Base-by-base conservation (phyloP, 1,284 basidiomycete genomes). In the Moesziomyces sp. region DNA sequence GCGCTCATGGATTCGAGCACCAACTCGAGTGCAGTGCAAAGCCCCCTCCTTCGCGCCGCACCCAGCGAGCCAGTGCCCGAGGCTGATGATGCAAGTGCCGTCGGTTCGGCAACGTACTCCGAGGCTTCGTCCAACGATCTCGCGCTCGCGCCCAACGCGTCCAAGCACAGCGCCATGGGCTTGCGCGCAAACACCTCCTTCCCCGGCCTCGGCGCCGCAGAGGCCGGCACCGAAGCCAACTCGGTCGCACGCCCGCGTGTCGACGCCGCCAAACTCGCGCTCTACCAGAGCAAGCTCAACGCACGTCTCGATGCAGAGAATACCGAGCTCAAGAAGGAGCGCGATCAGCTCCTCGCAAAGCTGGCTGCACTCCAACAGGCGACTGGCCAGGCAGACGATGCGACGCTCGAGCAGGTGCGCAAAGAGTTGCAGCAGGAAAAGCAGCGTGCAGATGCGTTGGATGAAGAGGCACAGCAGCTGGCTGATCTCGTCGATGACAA, bases 221-320 rank as follows among this genome's bases (percentile, higher is more conserved):
- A 70, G 14, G 59, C 63, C 3, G 72, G 72, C 13, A 74, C 72
- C 28, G 59, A 74, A 46, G 72, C 72, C 40, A 74, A 74, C 57
- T 62, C 72, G 0, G 26, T 66, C 13, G 72, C 72, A 0, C 45
- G 72, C 3, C 67, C 72, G 9, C 55, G 72, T 13, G 63, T 74
- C 34, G 72, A 74, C 49, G 58, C 72, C 26, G 67, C 72, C 34
- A 65, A 66, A 40, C 52, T 74, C 19, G 72, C 67, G 1, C 43
- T 74, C 16, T 74, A 74, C 38, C 72, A 74, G 24, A 74, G 72
- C 63, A 70, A 70, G 54, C 67, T 74, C 44, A 74, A 74, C 28
- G 67, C 67, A 0, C 58, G 67, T n/a, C 43, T 74, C 18, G 72
- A 74, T 38, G 67, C 72, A 16, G 72, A 74, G 57, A 74, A 74